Evolutionary conservation across 805 yeast species (phyloP).

Genomic region (Scheffersomyces coipomensis): DNA sequence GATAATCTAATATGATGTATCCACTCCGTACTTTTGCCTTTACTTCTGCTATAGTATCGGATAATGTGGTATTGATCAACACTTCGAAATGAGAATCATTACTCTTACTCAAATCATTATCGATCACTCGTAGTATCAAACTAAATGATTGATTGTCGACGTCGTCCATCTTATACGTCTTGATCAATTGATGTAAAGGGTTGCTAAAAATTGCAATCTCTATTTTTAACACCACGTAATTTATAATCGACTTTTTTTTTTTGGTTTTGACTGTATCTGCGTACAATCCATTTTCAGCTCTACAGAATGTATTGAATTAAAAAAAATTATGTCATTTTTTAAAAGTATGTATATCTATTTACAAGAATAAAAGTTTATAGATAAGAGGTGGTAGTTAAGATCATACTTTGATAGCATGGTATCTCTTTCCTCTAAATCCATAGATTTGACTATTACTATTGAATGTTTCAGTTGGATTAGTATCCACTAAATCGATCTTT

Average conservation of each 20-base stretch:
- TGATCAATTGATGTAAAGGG: too few relatives aligned
- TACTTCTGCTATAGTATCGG: conserved; percentile 20
- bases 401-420: conserved; percentile 66
- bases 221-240: too few relatives aligned
- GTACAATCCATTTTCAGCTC: too few relatives aligned
- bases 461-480: conserved; percentile 89
- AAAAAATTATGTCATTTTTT: too few relatives aligned
- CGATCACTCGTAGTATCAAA: conserved; percentile 2
- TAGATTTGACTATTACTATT: conserved; percentile 87
- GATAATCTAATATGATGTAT: conserved; percentile 14
- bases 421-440: conserved; percentile 95
- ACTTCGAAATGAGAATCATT: not conserved
- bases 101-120: not conserved
- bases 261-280: too few relatives aligned
- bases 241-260: too few relatives aligned
- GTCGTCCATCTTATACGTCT: too few relatives aligned
- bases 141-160: conserved; percentile 4
- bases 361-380: not conserved
- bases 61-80: conserved; percentile 14
- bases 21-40: conserved; percentile 27
- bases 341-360: too few relatives aligned
- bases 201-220: too few relatives aligned
- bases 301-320: too few relatives aligned
- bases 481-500: conserved; percentile 92
- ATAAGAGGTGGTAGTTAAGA: not conserved